Conservation (phyloP, 2,329 filamentous ascomycete genomes). For the Gaeumannomyces sp. region DNA sequence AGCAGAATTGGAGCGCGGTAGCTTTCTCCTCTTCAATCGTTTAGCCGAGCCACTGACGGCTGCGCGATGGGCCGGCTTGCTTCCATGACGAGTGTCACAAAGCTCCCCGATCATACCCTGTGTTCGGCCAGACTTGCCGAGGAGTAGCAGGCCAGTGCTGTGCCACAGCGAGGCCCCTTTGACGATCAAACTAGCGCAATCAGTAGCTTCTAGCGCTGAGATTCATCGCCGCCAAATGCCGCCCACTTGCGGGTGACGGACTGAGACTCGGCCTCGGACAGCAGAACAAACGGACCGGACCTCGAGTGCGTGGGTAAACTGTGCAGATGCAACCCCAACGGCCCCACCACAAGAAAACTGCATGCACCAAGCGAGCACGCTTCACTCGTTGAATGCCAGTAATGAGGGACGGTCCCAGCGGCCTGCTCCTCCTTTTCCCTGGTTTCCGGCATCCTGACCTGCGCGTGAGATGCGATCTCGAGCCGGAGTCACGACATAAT, state of each 20-base stretch:
- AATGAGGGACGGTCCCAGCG: not conserved
- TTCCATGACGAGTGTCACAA: not conserved
- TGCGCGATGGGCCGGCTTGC: not conserved
- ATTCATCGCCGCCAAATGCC: not conserved
- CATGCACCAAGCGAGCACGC: too few species aligned
- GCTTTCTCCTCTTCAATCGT: not conserved
- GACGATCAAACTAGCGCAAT: too few species aligned
- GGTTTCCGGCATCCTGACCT: too few species aligned
- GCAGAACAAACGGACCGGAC: too few species aligned
- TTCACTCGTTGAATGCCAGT: too few species aligned
- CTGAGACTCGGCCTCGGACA: too few species aligned
- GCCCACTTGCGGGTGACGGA: too few species aligned
- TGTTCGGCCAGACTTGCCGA: not conserved
- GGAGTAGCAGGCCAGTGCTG: not conserved
- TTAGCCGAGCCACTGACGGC: not conserved
- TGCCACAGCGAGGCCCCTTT: not conserved
- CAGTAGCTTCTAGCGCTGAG: too few species aligned
- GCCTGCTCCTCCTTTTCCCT: too few species aligned
- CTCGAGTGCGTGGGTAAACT: too few species aligned
- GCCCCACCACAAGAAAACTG: not conserved
- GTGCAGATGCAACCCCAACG: too few species aligned
- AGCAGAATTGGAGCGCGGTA: not conserved
- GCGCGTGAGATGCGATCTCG: not conserved
- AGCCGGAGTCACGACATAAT: not conserved
- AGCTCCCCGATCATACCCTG: too few species aligned